Percentiles rank a stretch among this genome's conserved stretches.
Evolutionary conservation across 257 asterid genomes (phyloP).

Genomic region (Datura wrightii): DNA sequence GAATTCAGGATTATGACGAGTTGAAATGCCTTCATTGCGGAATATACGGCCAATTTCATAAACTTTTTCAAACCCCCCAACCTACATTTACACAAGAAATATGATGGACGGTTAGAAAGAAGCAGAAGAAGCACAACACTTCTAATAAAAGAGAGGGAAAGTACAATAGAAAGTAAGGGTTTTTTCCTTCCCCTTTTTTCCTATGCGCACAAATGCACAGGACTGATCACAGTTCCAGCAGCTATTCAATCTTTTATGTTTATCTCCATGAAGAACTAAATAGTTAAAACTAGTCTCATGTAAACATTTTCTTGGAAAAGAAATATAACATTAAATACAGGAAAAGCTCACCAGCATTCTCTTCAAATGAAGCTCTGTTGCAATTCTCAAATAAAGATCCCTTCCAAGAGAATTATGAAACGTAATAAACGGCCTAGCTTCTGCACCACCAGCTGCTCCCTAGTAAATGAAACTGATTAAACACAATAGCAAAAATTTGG

Average conservation of each 20-base stretch:
- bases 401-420: slow-evolving; percentile 97
- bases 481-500: not conserved
- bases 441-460: slow-evolving; percentile 99
- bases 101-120: slow-evolving; percentile 22
- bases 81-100: slow-evolving; percentile 48
- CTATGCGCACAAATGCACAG: slow-evolving; percentile 14
- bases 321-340: slow-evolving; percentile 22
- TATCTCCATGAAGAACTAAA: slow-evolving; percentile 12
- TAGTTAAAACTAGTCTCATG: not conserved
- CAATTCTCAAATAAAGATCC: slow-evolving; percentile 94
- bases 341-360: slow-evolving; percentile 86
- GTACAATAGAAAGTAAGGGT: not conserved
- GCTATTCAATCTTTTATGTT: not conserved
- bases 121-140: not conserved
- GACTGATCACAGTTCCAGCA: slow-evolving; percentile 4
- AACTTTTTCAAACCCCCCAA: slow-evolving; percentile 97
- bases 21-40: slow-evolving; percentile 96
- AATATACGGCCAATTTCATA: slow-evolving; percentile 96
- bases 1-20: slow-evolving; percentile 99
- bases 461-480: slow-evolving; percentile 50
- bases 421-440: slow-evolving; percentile 98
- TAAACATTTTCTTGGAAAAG: not conserved
- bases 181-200: not conserved
- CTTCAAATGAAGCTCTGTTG: slow-evolving; percentile 97
- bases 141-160: not conserved